Evolutionary conservation across 23 red algal species (phyloP), one percentile per base, ranked within the genome.

Genomic region (Gracilariopsis chorda): DNA sequence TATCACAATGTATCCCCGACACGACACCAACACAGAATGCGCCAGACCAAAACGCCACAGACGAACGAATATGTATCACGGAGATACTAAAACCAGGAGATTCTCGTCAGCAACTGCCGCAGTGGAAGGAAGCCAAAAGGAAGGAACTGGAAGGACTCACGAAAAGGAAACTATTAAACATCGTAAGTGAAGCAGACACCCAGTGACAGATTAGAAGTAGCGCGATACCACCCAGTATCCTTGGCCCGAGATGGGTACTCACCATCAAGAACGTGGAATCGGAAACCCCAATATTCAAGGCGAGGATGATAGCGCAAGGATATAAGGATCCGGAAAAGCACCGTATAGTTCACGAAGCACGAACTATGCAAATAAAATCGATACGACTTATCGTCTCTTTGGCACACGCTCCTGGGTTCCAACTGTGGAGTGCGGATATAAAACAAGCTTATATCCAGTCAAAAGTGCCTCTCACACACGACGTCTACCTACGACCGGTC

Each of bases 251-350:
- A 16, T 90, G 48, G n/a, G 85, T 90, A 7, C 1, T 78, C 49
- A 34, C 70, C 2, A 75, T 90, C 45, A 90, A 79, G 68, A 57
- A 90, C 20, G 68, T 53, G 2, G 68, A 51, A 17, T 78, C 85
- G 9, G 37, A 90, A 0, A 3, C 56, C n/a, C 42, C 48, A 44
- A 41, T 77, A 13, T 82, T 68, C 42, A 91, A 91, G 51, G 74
- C 53, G 36, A 37, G 59, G 20, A 36, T 80, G 29, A 43, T 91
- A 16, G 88, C 68, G 0, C 76, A 91, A 56, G 76, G 55, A 24
- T 59, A 91, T 42, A 91, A n/a, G 39, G 39, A 91, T 34, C 2
- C 19, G 0, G 57, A 58, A 43, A 91, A 91, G 0, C 20, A 16
- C 7, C 6, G 41, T 21, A 0, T 91, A 0, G 88, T 91, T n/a